phyloP scores from a whole-genome alignment of 2,329 filamentous ascomycete species.

The Fusarium verrucosum region DNA sequence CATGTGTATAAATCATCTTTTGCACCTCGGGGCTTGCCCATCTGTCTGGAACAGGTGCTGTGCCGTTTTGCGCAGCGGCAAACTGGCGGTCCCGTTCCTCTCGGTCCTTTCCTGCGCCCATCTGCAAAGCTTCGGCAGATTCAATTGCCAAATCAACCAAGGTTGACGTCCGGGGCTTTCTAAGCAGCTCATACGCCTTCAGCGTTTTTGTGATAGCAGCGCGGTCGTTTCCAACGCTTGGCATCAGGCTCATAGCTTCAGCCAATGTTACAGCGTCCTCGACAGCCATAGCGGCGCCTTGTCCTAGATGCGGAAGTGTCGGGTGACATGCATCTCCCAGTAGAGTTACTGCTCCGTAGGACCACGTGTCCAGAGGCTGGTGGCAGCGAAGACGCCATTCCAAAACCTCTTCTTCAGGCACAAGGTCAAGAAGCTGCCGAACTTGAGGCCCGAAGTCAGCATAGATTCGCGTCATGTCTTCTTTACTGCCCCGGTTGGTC shows the following conservation, averaged over 20 bases:
- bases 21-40: conserved; percentile 30
- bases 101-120: conserved; percentile 1
- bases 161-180: conserved; percentile 5
- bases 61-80: neutral
- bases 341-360: neutral
- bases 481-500: conserved; percentile 22
- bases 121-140: conserved; percentile 3
- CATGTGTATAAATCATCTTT: conserved; percentile 25
- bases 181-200: neutral
- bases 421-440: conserved; percentile 10
- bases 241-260: neutral
- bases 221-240: neutral
- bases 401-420: conserved; percentile 1
- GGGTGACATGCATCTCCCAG: conserved; percentile 20
- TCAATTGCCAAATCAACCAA: conserved; percentile 7
- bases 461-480: conserved; percentile 19
- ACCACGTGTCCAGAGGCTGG: conserved; percentile 15
- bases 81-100: conserved; percentile 14
- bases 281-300: conserved; percentile 21
- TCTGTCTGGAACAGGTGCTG: conserved; percentile 12
- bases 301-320: conserved; percentile 8
- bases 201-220: neutral
- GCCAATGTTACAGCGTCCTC: conserved; percentile 6
- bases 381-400: conserved; percentile 23
- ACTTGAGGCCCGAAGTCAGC: conserved; percentile 13